Conservation (phyloP, 83 land plant genomes). For the Picea engelmannii region DNA sequence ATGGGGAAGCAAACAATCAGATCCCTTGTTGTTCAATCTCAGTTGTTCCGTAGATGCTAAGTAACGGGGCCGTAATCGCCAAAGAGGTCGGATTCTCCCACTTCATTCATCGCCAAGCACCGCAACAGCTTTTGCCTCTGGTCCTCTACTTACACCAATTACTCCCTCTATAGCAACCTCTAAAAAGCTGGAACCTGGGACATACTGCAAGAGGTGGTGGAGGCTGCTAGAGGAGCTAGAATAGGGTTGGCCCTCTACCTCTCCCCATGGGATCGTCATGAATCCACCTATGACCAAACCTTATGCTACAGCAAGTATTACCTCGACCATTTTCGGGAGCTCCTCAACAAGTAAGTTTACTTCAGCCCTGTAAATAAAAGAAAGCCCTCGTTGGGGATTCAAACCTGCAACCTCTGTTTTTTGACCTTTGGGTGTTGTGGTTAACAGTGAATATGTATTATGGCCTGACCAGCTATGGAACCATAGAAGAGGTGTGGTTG, state of each 20-base stretch:
- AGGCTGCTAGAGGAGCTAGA: slow-evolving; percentile 66
- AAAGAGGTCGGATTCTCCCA: slow-evolving; percentile 65
- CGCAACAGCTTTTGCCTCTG: slow-evolving; percentile 97
- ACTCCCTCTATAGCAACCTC: slow-evolving; percentile 63
- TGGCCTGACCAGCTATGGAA: slow-evolving; percentile 71
- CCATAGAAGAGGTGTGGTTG: slow-evolving; percentile 78
- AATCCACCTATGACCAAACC: slow-evolving; percentile 66
- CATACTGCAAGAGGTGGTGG: slow-evolving; percentile 69
- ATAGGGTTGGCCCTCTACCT: slow-evolving; percentile 80
- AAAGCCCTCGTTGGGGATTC: too few species aligned
- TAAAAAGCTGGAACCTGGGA: slow-evolving; percentile 80
- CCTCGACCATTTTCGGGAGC: slow-evolving; percentile 77
- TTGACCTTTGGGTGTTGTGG: not conserved
- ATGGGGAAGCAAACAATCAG: slow-evolving; percentile 77
- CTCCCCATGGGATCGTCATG: slow-evolving; percentile 97
- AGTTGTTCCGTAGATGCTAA: slow-evolving; percentile 41
- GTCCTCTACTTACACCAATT: slow-evolving; percentile 79
- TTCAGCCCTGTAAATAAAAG: too few species aligned
- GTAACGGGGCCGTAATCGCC: slow-evolving; percentile 78
- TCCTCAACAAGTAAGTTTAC: slow-evolving; percentile 67
- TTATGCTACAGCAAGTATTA: slow-evolving; percentile 80
- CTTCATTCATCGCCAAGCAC: slow-evolving; percentile 85
- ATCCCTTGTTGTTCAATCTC: slow-evolving; percentile 80
- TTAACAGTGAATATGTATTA: not conserved
- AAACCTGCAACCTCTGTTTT: not conserved